Conservation (phyloP, 352 stramenopile species). For the Phytophthora kernoviae region DNA sequence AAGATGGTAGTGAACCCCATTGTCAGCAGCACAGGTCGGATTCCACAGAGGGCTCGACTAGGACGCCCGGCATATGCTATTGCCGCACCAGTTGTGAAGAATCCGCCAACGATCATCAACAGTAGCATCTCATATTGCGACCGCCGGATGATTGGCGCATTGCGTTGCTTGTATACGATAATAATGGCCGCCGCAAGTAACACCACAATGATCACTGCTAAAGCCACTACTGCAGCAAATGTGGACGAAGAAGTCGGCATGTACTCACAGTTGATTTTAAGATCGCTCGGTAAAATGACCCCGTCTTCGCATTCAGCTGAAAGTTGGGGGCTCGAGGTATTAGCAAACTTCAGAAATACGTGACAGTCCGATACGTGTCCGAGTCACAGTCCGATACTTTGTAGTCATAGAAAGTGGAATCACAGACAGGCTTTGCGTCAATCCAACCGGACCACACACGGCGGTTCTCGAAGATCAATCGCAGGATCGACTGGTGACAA, state of each 20-base stretch:
- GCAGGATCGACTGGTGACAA: slow-evolving; percentile 49
- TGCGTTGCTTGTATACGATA: slow-evolving; percentile 35
- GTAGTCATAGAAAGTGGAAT: slow-evolving; percentile 52
- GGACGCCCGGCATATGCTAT: slow-evolving; percentile 40
- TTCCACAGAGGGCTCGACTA: slow-evolving; percentile 27
- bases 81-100: slow-evolving; percentile 36
- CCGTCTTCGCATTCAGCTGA: slow-evolving; percentile 39
- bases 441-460: slow-evolving; percentile 44
- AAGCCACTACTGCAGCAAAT: slow-evolving; percentile 17
- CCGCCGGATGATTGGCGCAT: slow-evolving; percentile 47
- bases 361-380: slow-evolving; percentile 25
- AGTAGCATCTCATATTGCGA: slow-evolving; percentile 53
- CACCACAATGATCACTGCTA: slow-evolving; percentile 20
- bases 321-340: slow-evolving; percentile 10
- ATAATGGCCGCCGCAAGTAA: slow-evolving; percentile 21
- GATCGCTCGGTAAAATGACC: slow-evolving; percentile 13
- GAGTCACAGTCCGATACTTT: slow-evolving; percentile 38
- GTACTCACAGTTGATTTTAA: slow-evolving; percentile 50
- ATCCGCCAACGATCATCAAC: slow-evolving; percentile 44
- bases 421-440: slow-evolving; percentile 33
- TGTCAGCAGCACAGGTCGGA: slow-evolving; percentile 39
- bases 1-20: slow-evolving; percentile 56
- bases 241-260: slow-evolving; percentile 27
- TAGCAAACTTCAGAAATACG: slow-evolving; percentile 42
- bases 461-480: slow-evolving; percentile 36